Evolutionary conservation across 495 filamentous ascomycete species (phyloP).

Genomic region (Astrothelium macrocarpum): DNA sequence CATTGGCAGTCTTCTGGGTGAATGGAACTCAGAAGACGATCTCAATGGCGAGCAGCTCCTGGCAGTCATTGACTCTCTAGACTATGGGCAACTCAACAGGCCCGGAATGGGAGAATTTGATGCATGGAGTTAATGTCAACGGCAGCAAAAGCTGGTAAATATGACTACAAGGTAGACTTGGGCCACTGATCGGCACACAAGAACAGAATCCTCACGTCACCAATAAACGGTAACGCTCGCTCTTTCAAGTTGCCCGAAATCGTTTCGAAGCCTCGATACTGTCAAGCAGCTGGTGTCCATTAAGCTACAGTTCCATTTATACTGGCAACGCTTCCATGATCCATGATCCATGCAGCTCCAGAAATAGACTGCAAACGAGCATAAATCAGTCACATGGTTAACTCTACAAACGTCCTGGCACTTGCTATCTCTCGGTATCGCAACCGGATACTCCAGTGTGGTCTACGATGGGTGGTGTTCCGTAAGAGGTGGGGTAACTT

Average conservation of each 20-base stretch:
- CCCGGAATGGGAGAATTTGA: not conserved
- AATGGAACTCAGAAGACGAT: conserved; percentile 5
- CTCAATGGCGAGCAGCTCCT: conserved; percentile 5
- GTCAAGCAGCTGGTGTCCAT: not conserved
- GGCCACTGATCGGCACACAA: not conserved
- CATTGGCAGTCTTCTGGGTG: not conserved
- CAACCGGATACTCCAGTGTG: not conserved
- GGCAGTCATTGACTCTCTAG: not conserved
- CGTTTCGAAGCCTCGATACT: not conserved
- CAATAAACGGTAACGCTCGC: not conserved
- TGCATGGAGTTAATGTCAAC: not conserved
- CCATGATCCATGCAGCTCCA: not conserved
- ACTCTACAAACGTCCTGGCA: not conserved
- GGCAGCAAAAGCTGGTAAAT: not conserved
- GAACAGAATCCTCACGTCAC: not conserved
- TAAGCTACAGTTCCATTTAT: not conserved
- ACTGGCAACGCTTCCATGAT: not conserved
- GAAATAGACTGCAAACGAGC: not conserved
- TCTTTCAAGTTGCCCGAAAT: not conserved
- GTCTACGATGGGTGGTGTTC: not conserved
- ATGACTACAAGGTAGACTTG: not conserved
- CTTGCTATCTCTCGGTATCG: not conserved
- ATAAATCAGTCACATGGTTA: not conserved
- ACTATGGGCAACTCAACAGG: conserved; percentile 1
- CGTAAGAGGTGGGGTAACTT: conserved; percentile 1